Base-by-base conservation (phyloP, 2,329 filamentous ascomycete genomes). In the Parafenestella ontariensis region DNA sequence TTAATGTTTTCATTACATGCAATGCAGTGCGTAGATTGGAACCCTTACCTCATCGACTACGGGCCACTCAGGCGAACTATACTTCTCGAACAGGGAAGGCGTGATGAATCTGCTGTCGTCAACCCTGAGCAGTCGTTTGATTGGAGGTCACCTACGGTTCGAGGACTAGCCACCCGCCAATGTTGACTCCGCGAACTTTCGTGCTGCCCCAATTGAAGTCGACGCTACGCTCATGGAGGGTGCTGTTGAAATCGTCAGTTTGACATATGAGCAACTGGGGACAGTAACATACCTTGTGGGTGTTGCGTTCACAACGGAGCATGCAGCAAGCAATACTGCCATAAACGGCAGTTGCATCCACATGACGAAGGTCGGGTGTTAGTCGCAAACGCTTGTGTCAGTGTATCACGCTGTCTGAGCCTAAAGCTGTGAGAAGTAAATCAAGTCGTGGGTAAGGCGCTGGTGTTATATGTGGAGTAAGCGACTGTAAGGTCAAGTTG, bases 81-180 rank as follows among this genome's bases (percentile, higher is more conserved):
- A 60, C 13, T 68, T 59, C 56, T 76, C 64, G 66, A 85, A 85
- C 52, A 85, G 79, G 2, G 81, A 83, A 3, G 83, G 83, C 3
- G 82, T 85, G 56, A 86, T 85, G 79, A 82, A 85, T 1, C 72
- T 74, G 44, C 5, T 10, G 2, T 34, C 7, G 17, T 63, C 21
- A 62, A 52, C 24, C n/a, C 13, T 15, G 15, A 10, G 39, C 23
- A 34, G 29, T 2, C 43, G 2, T 24, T 6, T 6, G 9, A n/a
- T 4, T n/a, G n/a, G n/a, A n/a, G n/a, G 31, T 10, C 6, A 46
- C 64, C 34, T 55, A 71, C 62, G 69, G 62, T 54, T 75, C 72
- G 4, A 73, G 54, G 5, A 75, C 69, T 8, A 75, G 63, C 72
- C 71, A 75, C 9, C 71, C 70, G 21, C 72, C 72, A 10, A 75